Evolutionary conservation across 768 basidiomycete species (phyloP), one percentile per base, ranked within the genome.

Genomic region (Gymnopilus junonius): DNA sequence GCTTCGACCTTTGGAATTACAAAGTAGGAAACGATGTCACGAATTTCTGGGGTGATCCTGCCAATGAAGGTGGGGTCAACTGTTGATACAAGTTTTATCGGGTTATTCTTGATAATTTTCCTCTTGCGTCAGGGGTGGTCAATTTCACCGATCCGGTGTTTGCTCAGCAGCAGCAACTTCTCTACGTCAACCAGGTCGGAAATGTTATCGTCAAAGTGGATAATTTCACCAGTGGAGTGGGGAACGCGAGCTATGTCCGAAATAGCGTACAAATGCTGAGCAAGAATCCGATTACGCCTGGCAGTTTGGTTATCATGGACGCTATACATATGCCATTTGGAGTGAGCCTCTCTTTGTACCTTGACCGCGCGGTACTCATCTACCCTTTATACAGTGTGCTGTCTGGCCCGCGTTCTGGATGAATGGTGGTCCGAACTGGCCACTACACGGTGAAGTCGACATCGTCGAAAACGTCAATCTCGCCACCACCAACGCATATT

Each of bases 121-220:
- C 3, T 17, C n/a, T 8, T 35, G 3, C 5, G n/a, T n/a, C 29
- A 62, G 61, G 61, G 8, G 55, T 55, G 31, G 61, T 62, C n/a
- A 62, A 62, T 27, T 62, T 55, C 54, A 62, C 61, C 10, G 61
- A 62, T 27, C 61, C 45, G 4, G 61, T 45, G 8, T 59, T 59
- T 21, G 46, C 58, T n/a, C 34, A 37, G 25, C 32, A 48, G 8
- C 58, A 59, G 21, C 48, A 59, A 8, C 48, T 59, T 5, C 46
- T 50, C 34, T 59, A 27, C 17, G 58, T 59, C 15, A 59, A 59
- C 37, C 10, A 17, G 6, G 34, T 51, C 27, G 58, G 58, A n/a
- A 59, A 59, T 29, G 58, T 59, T 20, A 27, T 59, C 48, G 48
- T 59, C 4, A 59, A 59, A 51, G 46, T 50, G 21, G 58, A 59